Percentiles rank a stretch among this genome's conserved stretches.
Conservation (phyloP, 1,139 yeast genomes). For the Debaryomycetaceae sp. region DNA sequence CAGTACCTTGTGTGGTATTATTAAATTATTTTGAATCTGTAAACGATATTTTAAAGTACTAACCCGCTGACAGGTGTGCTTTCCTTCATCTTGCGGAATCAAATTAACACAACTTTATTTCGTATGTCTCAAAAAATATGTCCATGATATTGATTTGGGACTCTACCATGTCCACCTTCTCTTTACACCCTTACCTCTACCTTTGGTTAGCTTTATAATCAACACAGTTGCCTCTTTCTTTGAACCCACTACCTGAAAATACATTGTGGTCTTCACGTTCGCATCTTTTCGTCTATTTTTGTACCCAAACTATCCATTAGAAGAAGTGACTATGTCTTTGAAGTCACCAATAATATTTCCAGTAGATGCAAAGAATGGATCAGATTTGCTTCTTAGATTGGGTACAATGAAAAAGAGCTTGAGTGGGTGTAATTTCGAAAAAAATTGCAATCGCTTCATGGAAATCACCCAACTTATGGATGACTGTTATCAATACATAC, state of each 20-base stretch:
- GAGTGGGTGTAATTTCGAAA: neutral
- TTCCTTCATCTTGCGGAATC: neutral
- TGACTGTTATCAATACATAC: neutral
- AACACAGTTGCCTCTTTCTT: neutral
- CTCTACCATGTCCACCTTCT: neutral
- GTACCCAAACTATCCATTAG: neutral
- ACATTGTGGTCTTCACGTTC: neutral
- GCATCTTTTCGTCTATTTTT: neutral
- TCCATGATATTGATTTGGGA: neutral
- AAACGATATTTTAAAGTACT: no score
- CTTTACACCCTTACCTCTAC: neutral
- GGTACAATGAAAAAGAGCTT: neutral
- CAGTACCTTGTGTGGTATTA: no score
- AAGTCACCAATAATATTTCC: constrained; percentile 1
- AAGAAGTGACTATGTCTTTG: neutral
- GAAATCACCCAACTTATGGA: neutral
- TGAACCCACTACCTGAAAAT: neutral
- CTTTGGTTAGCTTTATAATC: neutral
- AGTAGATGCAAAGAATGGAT: neutral
- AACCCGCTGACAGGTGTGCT: neutral
- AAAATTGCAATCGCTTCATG: neutral
- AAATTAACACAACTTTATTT: neutral
- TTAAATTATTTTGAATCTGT: no score
- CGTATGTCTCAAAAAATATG: neutral
- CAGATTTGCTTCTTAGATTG: neutral